These are phyloP conservation scores for Entomortierella chlamydospora DNA, from an alignment of 192 early-diverging fungal species.

Conservation along the genomic window DNA sequence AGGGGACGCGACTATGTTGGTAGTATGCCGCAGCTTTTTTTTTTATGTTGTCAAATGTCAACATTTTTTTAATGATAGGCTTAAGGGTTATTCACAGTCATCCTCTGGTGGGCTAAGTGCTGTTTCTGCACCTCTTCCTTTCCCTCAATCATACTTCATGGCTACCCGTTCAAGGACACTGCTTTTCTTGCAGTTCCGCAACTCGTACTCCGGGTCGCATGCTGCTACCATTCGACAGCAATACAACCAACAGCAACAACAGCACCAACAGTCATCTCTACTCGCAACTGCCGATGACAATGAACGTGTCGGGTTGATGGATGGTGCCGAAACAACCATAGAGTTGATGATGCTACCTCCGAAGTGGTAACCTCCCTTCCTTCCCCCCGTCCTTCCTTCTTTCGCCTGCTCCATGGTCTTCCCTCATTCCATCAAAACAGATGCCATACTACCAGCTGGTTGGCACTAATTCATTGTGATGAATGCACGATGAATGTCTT, in stretches of 20 bases:
- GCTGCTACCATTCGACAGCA: slow-evolving; percentile 44
- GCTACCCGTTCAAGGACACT: slow-evolving; percentile 92
- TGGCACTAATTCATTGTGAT: no score
- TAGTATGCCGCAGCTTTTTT: no score
- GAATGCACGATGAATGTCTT: background rate
- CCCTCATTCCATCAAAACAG: no score
- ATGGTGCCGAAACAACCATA: slow-evolving; percentile 85
- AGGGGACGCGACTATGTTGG: no score
- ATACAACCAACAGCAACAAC: slow-evolving; percentile 57
- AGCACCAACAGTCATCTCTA: slow-evolving; percentile 55
- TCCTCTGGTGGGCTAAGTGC: background rate
- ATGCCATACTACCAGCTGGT: no score
- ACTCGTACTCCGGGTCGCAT: slow-evolving; percentile 76
- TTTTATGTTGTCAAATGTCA: background rate
- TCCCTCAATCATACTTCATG: slow-evolving; percentile 54
- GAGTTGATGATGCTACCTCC: slow-evolving; percentile 92
- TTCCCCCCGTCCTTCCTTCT: background rate
- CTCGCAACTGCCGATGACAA: slow-evolving; percentile 41
- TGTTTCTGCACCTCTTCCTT: background rate
- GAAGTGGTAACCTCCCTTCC: slow-evolving; percentile 71
- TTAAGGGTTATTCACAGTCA: no score
- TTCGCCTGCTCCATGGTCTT: background rate
- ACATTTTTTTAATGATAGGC: no score
- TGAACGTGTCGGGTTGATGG: slow-evolving; percentile 69
- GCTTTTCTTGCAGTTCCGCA: slow-evolving; percentile 93